Base-by-base conservation (phyloP, 176 grass and related monocot genomes). In the Themeda triandra region DNA sequence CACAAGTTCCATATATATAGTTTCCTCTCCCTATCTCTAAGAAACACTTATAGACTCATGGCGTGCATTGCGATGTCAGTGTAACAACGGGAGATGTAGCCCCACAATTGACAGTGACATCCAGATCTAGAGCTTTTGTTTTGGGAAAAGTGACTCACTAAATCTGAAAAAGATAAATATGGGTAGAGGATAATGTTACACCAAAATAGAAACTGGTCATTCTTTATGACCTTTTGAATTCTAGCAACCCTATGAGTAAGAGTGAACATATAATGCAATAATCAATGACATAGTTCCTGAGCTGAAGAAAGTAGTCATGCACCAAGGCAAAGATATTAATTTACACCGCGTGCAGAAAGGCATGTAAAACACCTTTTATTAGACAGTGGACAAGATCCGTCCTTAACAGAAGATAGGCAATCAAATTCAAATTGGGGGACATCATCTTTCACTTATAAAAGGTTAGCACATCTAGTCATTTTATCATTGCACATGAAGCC, bases 241-340 rank as follows among this genome's bases (percentile, higher is more conserved):
- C 15, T 39, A 78, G 64, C 1, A 75, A 65, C 66, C 23, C 11
- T 89, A 48, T 40, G 71, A 63, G 31, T 7, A 85, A 31, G 58
- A 56, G 73, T 84, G 33, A 68, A 30, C n/a, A 41, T 77, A 51
- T 53, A 27, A 35, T 41, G 66, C n/a, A n/a, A n/a, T 62, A 78
- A 80, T n/a, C 4, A 86, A 45, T 18, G 66, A 33, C 13, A 32
- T 39, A 78, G 65, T 18, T 42, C n/a, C 54, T 19, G 11, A 17
- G 6, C 19, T 71, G 65, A 51, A 64, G 17, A 53, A 64, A 78
- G 42, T 39, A 83, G 30, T 1, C 17, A 51, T 10, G 59, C 40
- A 8, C 76, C n/a, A 78, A 83, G 41, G 33, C 17, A 64, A 71
- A 33, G 63, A 51, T 0, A 11, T 6, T 8, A 71, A 40, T 51